phyloP scores from a whole-genome alignment of 345 rosid species.

The Brassica incana region DNA sequence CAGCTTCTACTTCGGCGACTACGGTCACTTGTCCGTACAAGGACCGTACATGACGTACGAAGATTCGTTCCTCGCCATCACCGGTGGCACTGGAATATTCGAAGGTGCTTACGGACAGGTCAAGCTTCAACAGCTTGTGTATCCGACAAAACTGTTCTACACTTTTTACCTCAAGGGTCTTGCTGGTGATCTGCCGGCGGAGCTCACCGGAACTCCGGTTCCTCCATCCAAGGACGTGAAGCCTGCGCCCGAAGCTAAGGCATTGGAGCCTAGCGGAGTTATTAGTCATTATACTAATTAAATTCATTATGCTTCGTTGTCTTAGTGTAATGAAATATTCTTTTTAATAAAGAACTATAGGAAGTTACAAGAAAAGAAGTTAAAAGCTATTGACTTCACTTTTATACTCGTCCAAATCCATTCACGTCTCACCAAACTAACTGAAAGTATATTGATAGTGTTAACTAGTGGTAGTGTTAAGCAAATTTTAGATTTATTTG shows the following conservation, averaged over 20 bases:
- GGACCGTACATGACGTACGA: background rate
- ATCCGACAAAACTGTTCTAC: background rate
- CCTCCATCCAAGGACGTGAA: background rate
- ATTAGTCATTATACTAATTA: background rate
- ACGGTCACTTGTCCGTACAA: background rate
- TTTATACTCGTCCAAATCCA: background rate
- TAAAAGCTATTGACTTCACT: too few relatives aligned
- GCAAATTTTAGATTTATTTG: too few relatives aligned
- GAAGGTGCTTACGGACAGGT: background rate
- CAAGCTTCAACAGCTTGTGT: slow-evolving; percentile 2
- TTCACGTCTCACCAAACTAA: background rate
- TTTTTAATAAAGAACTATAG: background rate
- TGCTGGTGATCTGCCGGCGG: background rate
- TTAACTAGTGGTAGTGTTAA: background rate
- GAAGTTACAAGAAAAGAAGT: background rate
- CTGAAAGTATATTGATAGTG: background rate
- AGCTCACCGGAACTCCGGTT: background rate
- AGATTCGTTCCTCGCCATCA: background rate
- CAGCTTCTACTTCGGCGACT: background rate
- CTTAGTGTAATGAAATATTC: background rate
- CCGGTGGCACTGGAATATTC: background rate
- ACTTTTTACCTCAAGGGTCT: background rate
- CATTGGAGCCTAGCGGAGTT: background rate
- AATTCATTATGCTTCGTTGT: background rate
- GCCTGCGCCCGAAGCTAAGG: background rate